Conservation (phyloP, 73 alveolate genomes). For the Uronychia binucleata region DNA sequence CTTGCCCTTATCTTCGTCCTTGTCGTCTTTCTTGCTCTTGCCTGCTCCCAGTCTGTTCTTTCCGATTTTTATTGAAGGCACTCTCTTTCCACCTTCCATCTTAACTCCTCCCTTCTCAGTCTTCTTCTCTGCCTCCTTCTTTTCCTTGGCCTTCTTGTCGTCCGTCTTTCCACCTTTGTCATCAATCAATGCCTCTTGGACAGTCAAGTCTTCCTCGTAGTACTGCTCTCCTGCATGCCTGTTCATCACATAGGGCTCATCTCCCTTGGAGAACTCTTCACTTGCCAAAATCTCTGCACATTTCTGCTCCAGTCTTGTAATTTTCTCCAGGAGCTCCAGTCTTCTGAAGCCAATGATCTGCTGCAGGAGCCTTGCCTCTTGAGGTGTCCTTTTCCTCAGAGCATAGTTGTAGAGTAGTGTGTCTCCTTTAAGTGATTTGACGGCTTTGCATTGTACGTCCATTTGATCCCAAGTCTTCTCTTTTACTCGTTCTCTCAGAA, state of each 20-base stretch:
- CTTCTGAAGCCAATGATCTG: constrained; percentile 73
- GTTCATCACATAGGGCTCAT: constrained; percentile 62
- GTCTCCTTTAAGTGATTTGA: constrained; percentile 67
- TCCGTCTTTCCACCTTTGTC: constrained; percentile 46
- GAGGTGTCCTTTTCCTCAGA: constrained; percentile 67
- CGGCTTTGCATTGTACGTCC: constrained; percentile 68
- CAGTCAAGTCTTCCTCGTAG: constrained; percentile 55
- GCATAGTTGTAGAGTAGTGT: constrained; percentile 71
- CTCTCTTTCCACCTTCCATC: constrained; percentile 43
- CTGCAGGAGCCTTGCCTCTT: constrained; percentile 61
- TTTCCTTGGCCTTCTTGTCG: constrained; percentile 58
- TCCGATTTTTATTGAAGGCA: constrained; percentile 36
- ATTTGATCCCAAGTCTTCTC: constrained; percentile 84
- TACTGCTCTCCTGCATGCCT: constrained; percentile 42
- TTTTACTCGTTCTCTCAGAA: constrained; percentile 67
- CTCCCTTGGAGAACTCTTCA: constrained; percentile 43
- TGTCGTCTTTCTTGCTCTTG: constrained; percentile 49
- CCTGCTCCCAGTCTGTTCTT: constrained; percentile 61
- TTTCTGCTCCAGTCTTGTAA: constrained; percentile 45
- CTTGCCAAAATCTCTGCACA: constrained; percentile 54
- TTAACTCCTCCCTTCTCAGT: constrained; percentile 3
- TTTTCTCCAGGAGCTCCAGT: constrained; percentile 67
- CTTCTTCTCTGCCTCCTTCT: constrained; percentile 40
- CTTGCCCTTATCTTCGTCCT: constrained; percentile 44
- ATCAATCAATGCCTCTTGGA: constrained; percentile 48